These are phyloP conservation scores for Rhizophagus prolifer DNA, from an alignment of 192 early-diverging fungal species.

Conservation along the genomic window DNA sequence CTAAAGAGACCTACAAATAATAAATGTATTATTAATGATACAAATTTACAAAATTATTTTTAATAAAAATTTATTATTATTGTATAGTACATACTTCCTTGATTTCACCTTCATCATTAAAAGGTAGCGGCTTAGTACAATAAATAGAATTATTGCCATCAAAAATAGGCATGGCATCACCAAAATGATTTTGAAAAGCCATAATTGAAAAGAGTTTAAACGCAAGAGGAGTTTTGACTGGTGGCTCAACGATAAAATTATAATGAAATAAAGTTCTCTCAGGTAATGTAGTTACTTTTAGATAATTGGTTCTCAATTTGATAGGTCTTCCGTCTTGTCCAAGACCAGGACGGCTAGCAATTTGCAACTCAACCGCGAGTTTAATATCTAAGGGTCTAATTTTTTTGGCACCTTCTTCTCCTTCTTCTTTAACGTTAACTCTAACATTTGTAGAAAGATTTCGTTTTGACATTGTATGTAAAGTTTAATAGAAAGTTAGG, in stretches of 20 bases:
- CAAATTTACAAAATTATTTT: neutral
- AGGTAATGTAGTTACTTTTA: neutral
- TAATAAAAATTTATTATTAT: neutral
- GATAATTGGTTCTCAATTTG: neutral
- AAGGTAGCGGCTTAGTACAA: neutral
- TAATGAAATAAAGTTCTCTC: neutral
- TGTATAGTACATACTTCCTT: neutral
- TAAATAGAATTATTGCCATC: conserved; percentile 16
- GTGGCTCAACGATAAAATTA: conserved; percentile 1
- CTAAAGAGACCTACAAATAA: neutral
- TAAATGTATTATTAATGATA: neutral
- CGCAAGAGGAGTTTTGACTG: neutral
- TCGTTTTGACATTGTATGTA: neutral
- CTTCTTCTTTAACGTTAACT: neutral
- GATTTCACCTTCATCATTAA: neutral
- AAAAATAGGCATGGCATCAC: neutral
- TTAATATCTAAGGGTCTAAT: neutral
- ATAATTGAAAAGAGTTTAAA: conserved; percentile 16
- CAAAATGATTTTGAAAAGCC: neutral
- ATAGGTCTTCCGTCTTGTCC: neutral
- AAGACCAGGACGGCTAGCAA: neutral
- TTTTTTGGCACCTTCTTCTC: neutral
- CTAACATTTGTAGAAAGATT: neutral
- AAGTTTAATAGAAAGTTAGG: neutral
- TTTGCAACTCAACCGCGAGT: neutral